Percentiles rank a stretch among this genome's conserved stretches.
Evolutionary conservation across 441 rosid species (phyloP).

Genomic region (Viola pubescens): DNA sequence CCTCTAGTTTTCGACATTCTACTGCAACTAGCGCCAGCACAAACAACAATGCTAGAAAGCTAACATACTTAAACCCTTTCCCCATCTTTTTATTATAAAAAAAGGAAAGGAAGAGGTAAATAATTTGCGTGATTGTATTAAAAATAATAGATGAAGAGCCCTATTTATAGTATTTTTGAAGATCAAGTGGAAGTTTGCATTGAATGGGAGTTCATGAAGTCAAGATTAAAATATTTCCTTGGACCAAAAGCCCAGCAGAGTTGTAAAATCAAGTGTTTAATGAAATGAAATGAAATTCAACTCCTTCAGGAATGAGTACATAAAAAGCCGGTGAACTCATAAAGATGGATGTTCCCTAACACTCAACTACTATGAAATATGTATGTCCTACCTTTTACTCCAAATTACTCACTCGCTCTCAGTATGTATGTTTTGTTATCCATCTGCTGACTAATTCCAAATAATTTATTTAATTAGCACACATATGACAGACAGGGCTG

Average conservation of each 20-base stretch:
- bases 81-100: constrained; percentile 28
- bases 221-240: background rate
- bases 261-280: background rate
- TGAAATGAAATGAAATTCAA: constrained; percentile 20
- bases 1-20: constrained; percentile 44
- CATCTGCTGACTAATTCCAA: too few relatives aligned
- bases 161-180: constrained; percentile 20
- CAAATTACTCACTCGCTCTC: too few relatives aligned
- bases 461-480: too few relatives aligned
- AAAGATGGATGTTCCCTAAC: constrained; percentile 12
- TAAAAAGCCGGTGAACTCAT: constrained; percentile 17
- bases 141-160: background rate
- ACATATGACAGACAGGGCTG: too few relatives aligned
- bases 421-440: too few relatives aligned
- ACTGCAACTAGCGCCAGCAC: constrained; percentile 38
- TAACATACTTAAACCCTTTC: constrained; percentile 23
- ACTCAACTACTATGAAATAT: constrained; percentile 14
- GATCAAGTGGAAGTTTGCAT: background rate
- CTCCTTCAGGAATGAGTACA: constrained; percentile 1
- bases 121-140: background rate
- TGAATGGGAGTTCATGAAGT: constrained; percentile 11
- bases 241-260: background rate
- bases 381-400: too few relatives aligned
- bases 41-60: constrained; percentile 27
- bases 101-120: background rate